Evolutionary conservation across 2,329 filamentous ascomycete genomes (phyloP), one percentile per base, ranked within the genome.

Genomic region (Pleoardoris graminearum): DNA sequence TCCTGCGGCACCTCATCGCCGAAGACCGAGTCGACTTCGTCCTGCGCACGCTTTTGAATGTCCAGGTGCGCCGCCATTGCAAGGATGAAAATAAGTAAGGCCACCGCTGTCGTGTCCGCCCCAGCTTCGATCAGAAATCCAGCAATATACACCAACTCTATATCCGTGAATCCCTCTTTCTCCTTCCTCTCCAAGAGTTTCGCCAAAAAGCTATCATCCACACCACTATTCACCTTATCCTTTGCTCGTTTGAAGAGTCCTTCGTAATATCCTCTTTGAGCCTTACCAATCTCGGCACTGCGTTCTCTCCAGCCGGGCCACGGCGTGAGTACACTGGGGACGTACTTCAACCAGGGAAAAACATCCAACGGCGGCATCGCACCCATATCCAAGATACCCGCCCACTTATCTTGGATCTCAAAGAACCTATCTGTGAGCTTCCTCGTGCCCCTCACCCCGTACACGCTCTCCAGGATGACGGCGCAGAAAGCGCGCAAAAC

Each of bases 21-120:
- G 48, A 67, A 60, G 4, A 66, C 57, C 2, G 54, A 22, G 48
- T 72, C 70, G 8, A 75, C 58, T 38, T 74, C 68, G 23, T 62
- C 57, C 35, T 66, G 69, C 4, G 69, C 71, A 30, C 64, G 65
- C 17, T 51, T 56, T 46, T 70, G 66, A 5, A 68, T 43, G 2
- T 53, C 37, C 12, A 46, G 50, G 35, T 48, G 43, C 45, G 36
- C 39, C 3, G 36, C 44, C 46, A 56, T 47, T 5, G 50, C 41
- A 5, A 48, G 37, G 11, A 56, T 39, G 30, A 53, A 50, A 16
- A 30, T 25, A 3, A 50, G 39, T 10, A 55, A 43, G 1, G 50
- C 32, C 17, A 64, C 63, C 5, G 68, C 68, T 5, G 70, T 66
- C 0, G 75, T 77, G 50, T 64, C 61, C 12, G 59, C 48, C 14